These are phyloP conservation scores for Albizia julibrissin DNA, from an alignment of 306 rosid species.

Conservation along the genomic window DNA sequence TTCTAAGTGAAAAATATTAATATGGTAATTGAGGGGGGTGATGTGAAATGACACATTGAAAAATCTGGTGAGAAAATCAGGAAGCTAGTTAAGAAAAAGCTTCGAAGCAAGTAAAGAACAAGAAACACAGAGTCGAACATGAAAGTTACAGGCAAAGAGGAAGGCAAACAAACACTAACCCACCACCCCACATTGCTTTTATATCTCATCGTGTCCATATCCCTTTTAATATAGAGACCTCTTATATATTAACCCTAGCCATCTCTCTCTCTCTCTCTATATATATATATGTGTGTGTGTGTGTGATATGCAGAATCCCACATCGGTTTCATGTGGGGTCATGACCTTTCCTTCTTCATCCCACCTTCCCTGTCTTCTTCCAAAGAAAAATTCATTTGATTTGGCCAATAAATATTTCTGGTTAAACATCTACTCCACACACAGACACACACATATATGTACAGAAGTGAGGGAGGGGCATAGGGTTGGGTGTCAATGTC, in stretches of 20 bases:
- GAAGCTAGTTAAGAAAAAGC: background rate
- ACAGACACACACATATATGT: fast-evolving
- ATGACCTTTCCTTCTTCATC: conserved; percentile 24
- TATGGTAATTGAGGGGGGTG: background rate
- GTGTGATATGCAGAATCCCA: conserved; percentile 53
- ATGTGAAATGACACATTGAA: background rate
- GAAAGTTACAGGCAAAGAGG: conserved; percentile 32
- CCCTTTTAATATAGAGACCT: conserved; percentile 48
- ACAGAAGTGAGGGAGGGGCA: background rate
- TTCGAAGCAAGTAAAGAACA: background rate
- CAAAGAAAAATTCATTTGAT: conserved; percentile 21
- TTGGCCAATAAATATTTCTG: conserved; percentile 33
- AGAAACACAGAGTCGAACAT: background rate
- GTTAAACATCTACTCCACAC: background rate
- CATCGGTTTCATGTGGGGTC: conserved; percentile 71
- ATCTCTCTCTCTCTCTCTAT: conserved; percentile 36
- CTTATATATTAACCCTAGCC: background rate
- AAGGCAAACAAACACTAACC: conserved; percentile 52
- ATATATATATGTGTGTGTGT: background rate
- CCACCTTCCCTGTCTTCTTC: conserved; percentile 37
- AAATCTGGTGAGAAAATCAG: background rate
- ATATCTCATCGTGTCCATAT: conserved; percentile 29
- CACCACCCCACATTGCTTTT: conserved; percentile 42
- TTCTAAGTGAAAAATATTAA: background rate
- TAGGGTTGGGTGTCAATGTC: conserved; percentile 55